Base-by-base conservation (phyloP, 2,329 filamentous ascomycete genomes). In the Elsinoe fawcettii region DNA sequence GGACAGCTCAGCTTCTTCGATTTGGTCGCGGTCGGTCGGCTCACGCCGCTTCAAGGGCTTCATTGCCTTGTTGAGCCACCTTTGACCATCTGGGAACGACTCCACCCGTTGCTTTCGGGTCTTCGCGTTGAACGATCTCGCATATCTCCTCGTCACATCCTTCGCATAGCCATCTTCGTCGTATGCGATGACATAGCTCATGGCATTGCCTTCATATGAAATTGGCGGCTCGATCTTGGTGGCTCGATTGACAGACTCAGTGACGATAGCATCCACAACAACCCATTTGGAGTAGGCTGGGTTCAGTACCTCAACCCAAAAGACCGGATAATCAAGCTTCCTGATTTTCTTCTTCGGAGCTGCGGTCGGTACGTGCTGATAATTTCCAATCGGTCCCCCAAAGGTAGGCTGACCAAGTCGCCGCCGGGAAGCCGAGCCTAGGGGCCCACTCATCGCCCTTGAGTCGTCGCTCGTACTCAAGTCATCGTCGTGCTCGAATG, bases 231-330 rank as follows among this genome's bases (percentile, higher is more conserved):
- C 93, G 25, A 99, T 76, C 47, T 81, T 84, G 27, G 78, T 80
- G 0, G 89, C 82, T 60, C 87, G 90, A 67, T 85, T 88, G 56
- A 95, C 83, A 62, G 84, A 87, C 57, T 82, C 79, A 0, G 91
- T 95, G 1, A 93, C 90, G 0, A 96, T 71, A 0, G 91, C 84
- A 67, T 99, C 93, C 36, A 93, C 82, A 0, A 90, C 81, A 57
- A 96, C 82, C 93, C 93, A 99, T 74, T 90, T 95, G 67, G 96
- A 88, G 62, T 90, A 83, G 0, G 87, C 87, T 55, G 84, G 77
- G 61, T 96, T 91, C 62, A 96, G 88, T 2, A 89, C 85, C 72
- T 99, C 93, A 0, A 96, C 86, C 93, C 93, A 99, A 68, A 90
- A 97, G 2, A 97, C 79, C 0, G 93, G 93, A 65, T 86, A 88